Evolutionary conservation across 1,139 yeast genomes (phyloP).

Genomic region (Candida sojae): DNA sequence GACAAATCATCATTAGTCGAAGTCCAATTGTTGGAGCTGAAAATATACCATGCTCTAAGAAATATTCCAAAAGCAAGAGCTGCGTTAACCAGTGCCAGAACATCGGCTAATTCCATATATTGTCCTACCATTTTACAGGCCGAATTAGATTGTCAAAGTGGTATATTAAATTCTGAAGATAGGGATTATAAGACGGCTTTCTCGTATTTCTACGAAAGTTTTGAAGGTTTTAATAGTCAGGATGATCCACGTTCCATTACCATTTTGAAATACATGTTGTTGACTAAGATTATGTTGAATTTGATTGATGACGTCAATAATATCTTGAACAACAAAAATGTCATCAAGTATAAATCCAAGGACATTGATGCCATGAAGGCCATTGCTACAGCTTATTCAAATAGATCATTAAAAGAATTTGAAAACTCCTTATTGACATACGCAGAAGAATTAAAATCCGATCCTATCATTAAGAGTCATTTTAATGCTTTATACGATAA

Average conservation of each 20-base stretch:
- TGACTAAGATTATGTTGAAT: constrained; percentile 92
- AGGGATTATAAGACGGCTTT: constrained; percentile 95
- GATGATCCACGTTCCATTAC: constrained; percentile 70
- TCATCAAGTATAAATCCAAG: constrained; percentile 71
- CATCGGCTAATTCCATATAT: constrained; percentile 93
- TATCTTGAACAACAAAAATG: constrained; percentile 76
- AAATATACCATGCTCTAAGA: constrained; percentile 87
- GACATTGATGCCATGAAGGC: constrained; percentile 92
- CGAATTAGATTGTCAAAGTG: constrained; percentile 92
- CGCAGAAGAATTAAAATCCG: constrained; percentile 76
- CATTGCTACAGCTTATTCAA: constrained; percentile 84
- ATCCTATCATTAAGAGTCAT: constrained; percentile 87
- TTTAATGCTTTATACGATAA: constrained; percentile 92
- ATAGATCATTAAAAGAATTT: constrained; percentile 88
- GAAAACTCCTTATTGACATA: constrained; percentile 76
- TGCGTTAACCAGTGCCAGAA: constrained; percentile 91
- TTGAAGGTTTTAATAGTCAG: constrained; percentile 75
- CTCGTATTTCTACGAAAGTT: constrained; percentile 92
- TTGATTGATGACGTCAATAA: constrained; percentile 82
- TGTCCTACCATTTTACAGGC: constrained; percentile 96
- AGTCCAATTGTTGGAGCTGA: constrained; percentile 88
- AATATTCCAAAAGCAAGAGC: constrained; percentile 94
- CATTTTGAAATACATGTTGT: constrained; percentile 87
- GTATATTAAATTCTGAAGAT: constrained; percentile 94
- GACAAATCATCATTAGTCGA: constrained; percentile 95